These are phyloP conservation scores for Davidsoniella australis DNA, from an alignment of 2,329 filamentous ascomycete genomes.

Conservation along the genomic window DNA sequence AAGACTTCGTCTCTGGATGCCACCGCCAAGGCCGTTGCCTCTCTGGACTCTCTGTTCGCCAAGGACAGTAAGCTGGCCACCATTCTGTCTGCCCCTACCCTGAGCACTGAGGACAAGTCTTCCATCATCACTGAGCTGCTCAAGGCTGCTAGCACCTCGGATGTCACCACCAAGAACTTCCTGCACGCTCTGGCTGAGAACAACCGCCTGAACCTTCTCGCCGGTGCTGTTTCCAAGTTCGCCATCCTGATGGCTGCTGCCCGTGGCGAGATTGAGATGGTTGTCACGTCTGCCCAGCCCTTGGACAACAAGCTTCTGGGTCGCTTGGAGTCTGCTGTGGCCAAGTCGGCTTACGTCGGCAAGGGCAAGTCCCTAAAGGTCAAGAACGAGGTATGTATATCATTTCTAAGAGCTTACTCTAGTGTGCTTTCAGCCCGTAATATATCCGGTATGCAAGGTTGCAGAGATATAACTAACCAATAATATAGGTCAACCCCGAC, in stretches of 20 bases:
- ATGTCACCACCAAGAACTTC: constrained; percentile 87
- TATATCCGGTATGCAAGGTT: neutral
- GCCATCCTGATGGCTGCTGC: constrained; percentile 70
- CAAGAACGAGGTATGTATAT: constrained; percentile 55
- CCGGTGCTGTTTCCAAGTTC: constrained; percentile 78
- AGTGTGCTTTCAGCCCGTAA: neutral
- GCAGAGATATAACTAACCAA: constrained; percentile 12
- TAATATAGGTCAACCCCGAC: constrained; percentile 66
- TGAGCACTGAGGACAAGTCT: constrained; percentile 63
- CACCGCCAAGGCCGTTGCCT: constrained; percentile 62
- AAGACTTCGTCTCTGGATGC: constrained; percentile 76
- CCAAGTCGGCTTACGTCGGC: constrained; percentile 77
- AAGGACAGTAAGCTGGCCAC: constrained; percentile 64
- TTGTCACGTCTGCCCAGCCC: constrained; percentile 74
- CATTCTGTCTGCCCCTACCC: constrained; percentile 67
- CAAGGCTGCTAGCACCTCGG: constrained; percentile 60
- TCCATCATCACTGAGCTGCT: constrained; percentile 73
- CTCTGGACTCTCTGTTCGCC: constrained; percentile 54
- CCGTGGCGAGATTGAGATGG: constrained; percentile 84
- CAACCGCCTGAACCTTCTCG: constrained; percentile 76
- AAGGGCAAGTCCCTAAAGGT: constrained; percentile 97
- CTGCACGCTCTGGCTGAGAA: constrained; percentile 80
- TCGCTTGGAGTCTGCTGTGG: constrained; percentile 72
- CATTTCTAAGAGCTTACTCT: neutral
- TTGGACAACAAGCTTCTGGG: constrained; percentile 74